These are phyloP conservation scores for Polysphondylium violaceum DNA, from an alignment of 78 protist species.

Conservation along the genomic window DNA sequence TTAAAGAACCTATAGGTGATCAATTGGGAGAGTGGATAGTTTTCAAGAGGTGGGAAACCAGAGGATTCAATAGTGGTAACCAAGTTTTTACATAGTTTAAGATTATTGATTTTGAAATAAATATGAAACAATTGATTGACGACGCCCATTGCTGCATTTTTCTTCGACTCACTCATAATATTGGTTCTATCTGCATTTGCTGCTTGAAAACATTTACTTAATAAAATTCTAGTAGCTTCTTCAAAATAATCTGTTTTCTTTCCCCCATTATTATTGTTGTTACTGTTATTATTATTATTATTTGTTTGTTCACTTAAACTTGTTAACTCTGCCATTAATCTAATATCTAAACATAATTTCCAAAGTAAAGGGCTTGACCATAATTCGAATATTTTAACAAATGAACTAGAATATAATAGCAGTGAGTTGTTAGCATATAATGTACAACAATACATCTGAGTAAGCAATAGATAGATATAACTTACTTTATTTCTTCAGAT, in stretches of 20 bases:
- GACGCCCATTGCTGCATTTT: conserved; percentile 73
- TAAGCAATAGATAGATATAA: not conserved
- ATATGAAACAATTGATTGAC: conserved; percentile 75
- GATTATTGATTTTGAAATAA: conserved; percentile 76
- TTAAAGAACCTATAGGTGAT: conserved; percentile 80
- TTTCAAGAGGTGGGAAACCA: conserved; percentile 35
- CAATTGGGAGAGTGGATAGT: conserved; percentile 41
- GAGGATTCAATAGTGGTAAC: conserved; percentile 61
- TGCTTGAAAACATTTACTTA: conserved; percentile 65
- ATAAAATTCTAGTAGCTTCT: conserved; percentile 48
- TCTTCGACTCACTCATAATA: conserved; percentile 35
- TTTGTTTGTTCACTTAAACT: not conserved
- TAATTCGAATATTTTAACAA: conserved; percentile 50
- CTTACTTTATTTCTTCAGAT: conserved; percentile 52
- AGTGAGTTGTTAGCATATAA: not conserved
- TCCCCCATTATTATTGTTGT: not conserved
- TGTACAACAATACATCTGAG: not conserved
- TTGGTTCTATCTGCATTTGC: conserved; percentile 45
- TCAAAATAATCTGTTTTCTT: conserved; percentile 38
- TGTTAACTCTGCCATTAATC: conserved; percentile 40
- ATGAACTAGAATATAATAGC: conserved; percentile 13
- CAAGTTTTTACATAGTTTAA: conserved; percentile 61
- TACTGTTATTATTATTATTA: not conserved
- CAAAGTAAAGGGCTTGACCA: conserved; percentile 39
- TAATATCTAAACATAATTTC: conserved; percentile 45